Evolutionary conservation across 805 yeast genomes (phyloP).

Genomic region (Ogataea dorogensis): DNA sequence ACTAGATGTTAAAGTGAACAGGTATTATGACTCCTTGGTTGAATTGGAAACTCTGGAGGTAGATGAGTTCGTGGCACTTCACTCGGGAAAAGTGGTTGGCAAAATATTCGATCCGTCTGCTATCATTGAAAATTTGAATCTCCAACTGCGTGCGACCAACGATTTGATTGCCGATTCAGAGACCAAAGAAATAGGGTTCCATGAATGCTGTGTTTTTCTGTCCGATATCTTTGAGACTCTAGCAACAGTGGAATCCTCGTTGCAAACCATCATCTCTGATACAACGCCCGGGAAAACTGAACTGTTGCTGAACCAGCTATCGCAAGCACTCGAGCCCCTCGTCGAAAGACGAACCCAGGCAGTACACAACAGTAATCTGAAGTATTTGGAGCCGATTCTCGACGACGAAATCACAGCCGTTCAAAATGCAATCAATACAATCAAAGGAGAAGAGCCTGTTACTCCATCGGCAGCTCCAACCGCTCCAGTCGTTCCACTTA

Average conservation of each 20-base stretch:
- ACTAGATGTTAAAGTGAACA: constrained; percentile 47
- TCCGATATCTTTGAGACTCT: constrained; percentile 29
- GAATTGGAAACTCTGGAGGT: constrained; percentile 24
- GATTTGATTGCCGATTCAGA: constrained; percentile 23
- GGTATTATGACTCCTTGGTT: constrained; percentile 38
- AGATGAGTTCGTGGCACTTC: constrained; percentile 18
- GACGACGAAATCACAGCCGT: constrained; percentile 28
- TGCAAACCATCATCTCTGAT: constrained; percentile 19
- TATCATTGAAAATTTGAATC: constrained; percentile 22
- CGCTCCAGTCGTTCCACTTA: too few relatives aligned
- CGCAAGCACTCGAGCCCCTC: constrained; percentile 2
- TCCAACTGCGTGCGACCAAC: constrained; percentile 28
- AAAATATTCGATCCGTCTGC: constrained; percentile 18
- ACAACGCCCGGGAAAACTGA: constrained; percentile 17
- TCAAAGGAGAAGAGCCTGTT: constrained; percentile 21
- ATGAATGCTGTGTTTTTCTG: constrained; percentile 26
- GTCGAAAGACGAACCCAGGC: constrained; percentile 6
- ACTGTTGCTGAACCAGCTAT: constrained; percentile 14
- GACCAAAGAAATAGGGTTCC: constrained; percentile 20
- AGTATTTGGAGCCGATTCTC: constrained; percentile 19
- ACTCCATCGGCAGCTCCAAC: too few relatives aligned
- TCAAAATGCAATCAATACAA: constrained; percentile 22
- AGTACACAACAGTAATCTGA: constrained; percentile 15
- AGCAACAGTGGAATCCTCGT: constrained; percentile 21
- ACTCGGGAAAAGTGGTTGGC: constrained; percentile 12